Evolutionary conservation across 1,284 basidiomycete genomes (phyloP), one percentile per base, ranked within the genome.

Genomic region (Fistulinella cinereoalba): DNA sequence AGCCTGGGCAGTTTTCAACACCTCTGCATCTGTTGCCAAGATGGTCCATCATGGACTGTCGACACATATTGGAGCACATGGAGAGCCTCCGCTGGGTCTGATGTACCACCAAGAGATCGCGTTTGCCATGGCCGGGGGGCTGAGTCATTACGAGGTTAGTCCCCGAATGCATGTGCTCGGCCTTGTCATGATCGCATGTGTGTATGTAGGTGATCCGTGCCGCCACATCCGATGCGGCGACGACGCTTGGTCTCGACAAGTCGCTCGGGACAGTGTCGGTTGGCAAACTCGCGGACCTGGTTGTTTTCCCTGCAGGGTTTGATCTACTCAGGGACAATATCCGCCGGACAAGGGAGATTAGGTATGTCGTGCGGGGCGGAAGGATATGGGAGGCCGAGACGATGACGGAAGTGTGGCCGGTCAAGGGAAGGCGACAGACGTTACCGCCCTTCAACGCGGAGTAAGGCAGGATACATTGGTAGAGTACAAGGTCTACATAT

Each of bases 81-180:
- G 85, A n/a, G 85, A 88, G 62, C 74, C 79, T 2, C 85, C 85
- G 0, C 64, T 85, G 12, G 85, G 85, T 1, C 57, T 81, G n/a
- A 85, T 84, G 66, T 88, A 87, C 56, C 85, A 88, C 51, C 75
- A 77, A 18, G 85, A 88, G 57, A 81, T 87, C 76, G 72, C 68
- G 47, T 85, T 85, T 60, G 71, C 81, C 13, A 67, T 71, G 41
- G 68, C 72, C 15, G 85, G 85, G 15, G 85, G 85, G 2, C 56
- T 66, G 44, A 67, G 61, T 3, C 76, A 73, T 57, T 79, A 77
- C 51, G 74, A 79, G 64, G 76, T 75, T 10, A 9, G 55, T 44
- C 10, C 34, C 13, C 21, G 37, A 23, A 21, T 23, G 22, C 39
- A 19, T 24, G 15, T 2, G 13, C n/a, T 1, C 3, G 6, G 34